Evolutionary conservation across 805 yeast genomes (phyloP).

Genomic region (Candida maris): DNA sequence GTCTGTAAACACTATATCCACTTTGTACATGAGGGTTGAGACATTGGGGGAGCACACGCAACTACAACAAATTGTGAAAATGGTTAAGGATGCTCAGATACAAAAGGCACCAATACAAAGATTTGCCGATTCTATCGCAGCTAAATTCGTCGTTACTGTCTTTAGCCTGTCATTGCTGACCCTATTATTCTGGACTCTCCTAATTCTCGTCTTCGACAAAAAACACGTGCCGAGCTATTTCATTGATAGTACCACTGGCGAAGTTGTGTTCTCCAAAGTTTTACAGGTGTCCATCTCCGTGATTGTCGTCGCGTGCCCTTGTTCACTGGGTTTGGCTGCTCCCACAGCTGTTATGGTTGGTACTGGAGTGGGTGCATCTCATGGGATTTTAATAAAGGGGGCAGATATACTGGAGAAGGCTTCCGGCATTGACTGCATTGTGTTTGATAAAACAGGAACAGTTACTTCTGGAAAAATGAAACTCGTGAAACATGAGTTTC

Average conservation of each 20-base stretch:
- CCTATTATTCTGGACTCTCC: conserved; percentile 57
- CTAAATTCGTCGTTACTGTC: conserved; percentile 79
- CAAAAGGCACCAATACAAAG: conserved; percentile 88
- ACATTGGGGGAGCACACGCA: conserved; percentile 81
- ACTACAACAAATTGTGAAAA: conserved; percentile 76
- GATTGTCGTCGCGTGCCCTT: conserved; percentile 96
- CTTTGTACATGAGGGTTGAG: conserved; percentile 63
- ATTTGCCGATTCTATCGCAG: conserved; percentile 80
- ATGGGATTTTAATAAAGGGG: conserved; percentile 90
- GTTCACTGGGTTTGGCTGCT: conserved; percentile 95
- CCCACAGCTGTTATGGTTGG: conserved; percentile 99
- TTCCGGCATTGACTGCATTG: conserved; percentile 55
- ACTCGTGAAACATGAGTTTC: conserved; percentile 27
- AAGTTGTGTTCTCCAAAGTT: conserved; percentile 25
- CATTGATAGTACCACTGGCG: conserved; percentile 16
- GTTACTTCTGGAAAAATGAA: conserved; percentile 81
- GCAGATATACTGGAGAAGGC: conserved; percentile 84
- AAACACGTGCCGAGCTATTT: conserved; percentile 27
- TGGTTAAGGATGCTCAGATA: conserved; percentile 88
- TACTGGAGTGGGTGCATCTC: conserved; percentile 88
- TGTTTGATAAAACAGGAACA: conserved; percentile 97
- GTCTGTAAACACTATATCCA: conserved; percentile 77
- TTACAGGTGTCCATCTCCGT: conserved; percentile 84
- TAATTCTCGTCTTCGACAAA: conserved; percentile 20
- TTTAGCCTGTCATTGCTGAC: conserved; percentile 60